Evolutionary conservation across 345 rosid species (phyloP).

Genomic region (Xanthoceras sorbifolium): DNA sequence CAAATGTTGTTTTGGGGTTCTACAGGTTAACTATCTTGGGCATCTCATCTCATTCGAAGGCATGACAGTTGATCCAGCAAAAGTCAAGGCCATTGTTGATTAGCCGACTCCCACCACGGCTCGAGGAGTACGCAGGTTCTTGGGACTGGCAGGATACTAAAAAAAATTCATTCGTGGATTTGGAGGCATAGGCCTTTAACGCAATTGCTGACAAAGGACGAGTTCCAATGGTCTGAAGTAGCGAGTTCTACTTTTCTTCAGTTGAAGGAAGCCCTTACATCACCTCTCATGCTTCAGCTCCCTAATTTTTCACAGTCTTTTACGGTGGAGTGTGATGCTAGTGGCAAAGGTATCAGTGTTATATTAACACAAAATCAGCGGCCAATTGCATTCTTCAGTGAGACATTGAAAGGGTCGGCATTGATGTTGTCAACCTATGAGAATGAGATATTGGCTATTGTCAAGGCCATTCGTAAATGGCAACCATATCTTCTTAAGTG

Average conservation of each 20-base stretch:
- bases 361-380: background rate
- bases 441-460: background rate
- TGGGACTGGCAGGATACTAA: too few relatives aligned
- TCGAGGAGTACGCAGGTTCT: too few relatives aligned
- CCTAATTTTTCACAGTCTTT: background rate
- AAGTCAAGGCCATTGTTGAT: too few relatives aligned
- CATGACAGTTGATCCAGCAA: too few relatives aligned
- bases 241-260: background rate
- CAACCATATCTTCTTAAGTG: background rate
- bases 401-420: too few relatives aligned
- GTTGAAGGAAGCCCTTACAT: background rate
- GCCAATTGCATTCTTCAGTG: too few relatives aligned
- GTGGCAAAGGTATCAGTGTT: background rate
- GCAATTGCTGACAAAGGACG: background rate
- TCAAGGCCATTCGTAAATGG: background rate
- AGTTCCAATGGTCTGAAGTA: background rate
- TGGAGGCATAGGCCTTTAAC: background rate
- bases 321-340: background rate
- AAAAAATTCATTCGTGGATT: background rate
- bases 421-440: too few relatives aligned
- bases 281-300: background rate
- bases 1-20: too few relatives aligned
- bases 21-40: too few relatives aligned
- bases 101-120: too few relatives aligned
- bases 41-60: too few relatives aligned